Percentiles rank a stretch among this genome's conserved stretches.
Evolutionary conservation across 371 early-diverging fungal species (phyloP).

Genomic region (Dinochytrium kinnereticum): DNA sequence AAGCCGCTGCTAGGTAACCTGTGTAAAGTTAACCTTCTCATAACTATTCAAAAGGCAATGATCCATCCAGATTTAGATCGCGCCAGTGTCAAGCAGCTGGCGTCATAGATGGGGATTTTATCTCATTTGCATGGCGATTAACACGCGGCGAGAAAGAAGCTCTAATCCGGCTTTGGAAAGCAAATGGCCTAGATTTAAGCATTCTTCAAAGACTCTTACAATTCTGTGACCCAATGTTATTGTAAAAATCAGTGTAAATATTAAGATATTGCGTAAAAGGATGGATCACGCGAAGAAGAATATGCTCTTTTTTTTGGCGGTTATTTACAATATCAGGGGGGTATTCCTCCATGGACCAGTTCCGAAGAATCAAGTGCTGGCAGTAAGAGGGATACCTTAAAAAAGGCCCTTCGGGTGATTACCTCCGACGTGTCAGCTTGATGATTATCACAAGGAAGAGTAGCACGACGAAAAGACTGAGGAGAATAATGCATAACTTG

Average conservation of each 20-base stretch:
- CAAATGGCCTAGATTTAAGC: neutral
- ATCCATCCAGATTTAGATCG: slow-evolving; percentile 18
- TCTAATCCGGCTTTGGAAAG: neutral
- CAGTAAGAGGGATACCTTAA: neutral
- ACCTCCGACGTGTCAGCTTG: neutral
- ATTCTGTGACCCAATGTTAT: neutral
- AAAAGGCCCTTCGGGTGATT: neutral
- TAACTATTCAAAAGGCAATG: slow-evolving; percentile 21
- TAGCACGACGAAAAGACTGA: slow-evolving; percentile 35
- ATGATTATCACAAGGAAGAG: slow-evolving; percentile 44
- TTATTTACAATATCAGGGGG: slow-evolving; percentile 3
- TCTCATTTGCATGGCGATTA: neutral
- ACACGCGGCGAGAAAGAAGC: neutral
- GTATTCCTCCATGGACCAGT: neutral
- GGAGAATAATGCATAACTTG: slow-evolving; percentile 43
- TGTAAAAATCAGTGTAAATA: neutral
- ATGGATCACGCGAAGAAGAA: no score
- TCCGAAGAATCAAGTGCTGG: neutral
- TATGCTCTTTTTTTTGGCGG: no score
- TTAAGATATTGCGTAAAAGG: neutral
- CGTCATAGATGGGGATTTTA: slow-evolving; percentile 37
- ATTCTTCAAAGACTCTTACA: neutral
- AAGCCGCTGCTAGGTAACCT: slow-evolving; percentile 28
- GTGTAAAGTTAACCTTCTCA: neutral
- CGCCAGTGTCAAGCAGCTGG: slow-evolving; percentile 1